Conservation (phyloP, 1,284 basidiomycete genomes). For the Marasmius sp. region DNA sequence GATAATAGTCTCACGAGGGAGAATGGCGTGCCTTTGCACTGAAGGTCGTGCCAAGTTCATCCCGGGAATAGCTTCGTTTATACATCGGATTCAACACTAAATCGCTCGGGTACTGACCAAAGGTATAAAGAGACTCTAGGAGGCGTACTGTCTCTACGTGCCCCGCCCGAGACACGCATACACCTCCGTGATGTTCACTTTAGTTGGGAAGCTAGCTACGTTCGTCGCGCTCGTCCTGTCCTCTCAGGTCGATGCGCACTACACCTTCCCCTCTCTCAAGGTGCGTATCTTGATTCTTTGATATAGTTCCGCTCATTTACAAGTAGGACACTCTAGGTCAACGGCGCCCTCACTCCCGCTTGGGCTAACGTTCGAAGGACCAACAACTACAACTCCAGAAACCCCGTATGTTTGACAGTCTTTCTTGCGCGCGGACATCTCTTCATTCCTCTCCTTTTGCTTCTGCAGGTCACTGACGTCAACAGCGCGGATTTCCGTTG, state of each 20-base stretch:
- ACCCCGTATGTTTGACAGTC: slow-evolving; percentile 28
- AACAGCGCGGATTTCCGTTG: slow-evolving; percentile 38
- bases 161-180: neutral
- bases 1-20: too few species aligned
- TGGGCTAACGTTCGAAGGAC: slow-evolving; percentile 44
- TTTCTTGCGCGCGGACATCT: neutral
- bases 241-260: slow-evolving; percentile 15
- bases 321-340: slow-evolving; percentile 38
- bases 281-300: neutral
- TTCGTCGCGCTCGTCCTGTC: slow-evolving; percentile 13
- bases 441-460: neutral
- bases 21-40: too few species aligned
- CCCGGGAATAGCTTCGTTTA: slow-evolving; percentile 14
- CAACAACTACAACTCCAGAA: slow-evolving; percentile 43
- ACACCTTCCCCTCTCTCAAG: neutral
- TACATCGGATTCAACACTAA: slow-evolving; percentile 8
- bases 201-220: neutral
- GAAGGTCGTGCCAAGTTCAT: too few species aligned
- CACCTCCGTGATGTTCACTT: slow-evolving; percentile 6
- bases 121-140: neutral
- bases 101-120: neutral
- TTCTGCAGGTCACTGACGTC: slow-evolving; percentile 31
- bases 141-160: neutral
- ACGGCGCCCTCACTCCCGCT: slow-evolving; percentile 32
- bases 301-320: slow-evolving; percentile 29